phyloP scores from a whole-genome alignment of 805 yeast genomes.

The Metschnikowia matae region DNA sequence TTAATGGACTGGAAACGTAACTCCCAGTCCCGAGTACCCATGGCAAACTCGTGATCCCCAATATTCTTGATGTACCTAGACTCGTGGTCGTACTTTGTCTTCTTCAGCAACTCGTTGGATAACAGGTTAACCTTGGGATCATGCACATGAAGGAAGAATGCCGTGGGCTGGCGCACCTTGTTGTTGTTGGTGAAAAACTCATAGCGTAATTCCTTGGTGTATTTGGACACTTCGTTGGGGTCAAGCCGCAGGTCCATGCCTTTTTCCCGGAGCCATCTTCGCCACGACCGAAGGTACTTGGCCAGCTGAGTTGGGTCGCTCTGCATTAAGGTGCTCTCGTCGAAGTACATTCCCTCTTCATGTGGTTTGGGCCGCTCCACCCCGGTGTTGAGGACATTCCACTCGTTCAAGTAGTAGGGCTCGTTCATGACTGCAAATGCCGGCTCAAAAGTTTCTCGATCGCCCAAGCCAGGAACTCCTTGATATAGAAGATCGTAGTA shows the following conservation, averaged over 20 bases:
- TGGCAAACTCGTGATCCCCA: conserved; percentile 14
- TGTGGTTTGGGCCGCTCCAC: conserved; percentile 3
- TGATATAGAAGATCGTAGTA: conserved; percentile 33
- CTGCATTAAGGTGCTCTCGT: conserved; percentile 32
- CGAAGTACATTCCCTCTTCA: conserved; percentile 13
- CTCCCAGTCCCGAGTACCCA: conserved; percentile 31
- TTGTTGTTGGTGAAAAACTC: conserved; percentile 16
- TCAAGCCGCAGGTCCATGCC: conserved; percentile 27
- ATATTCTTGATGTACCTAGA: conserved; percentile 24
- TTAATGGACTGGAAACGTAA: conserved; percentile 30
- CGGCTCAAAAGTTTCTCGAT: conserved; percentile 36
- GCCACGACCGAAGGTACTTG: conserved; percentile 24
- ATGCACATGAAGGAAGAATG: conserved; percentile 30
- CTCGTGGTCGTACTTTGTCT: conserved; percentile 17
- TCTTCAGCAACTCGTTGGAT: conserved; percentile 15
- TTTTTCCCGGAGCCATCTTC: conserved; percentile 21
- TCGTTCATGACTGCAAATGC: conserved; percentile 36
- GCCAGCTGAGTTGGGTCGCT: conserved; percentile 24
- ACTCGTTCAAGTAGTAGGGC: conserved; percentile 25
- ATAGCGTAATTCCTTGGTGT: conserved; percentile 20
- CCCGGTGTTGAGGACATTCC: conserved; percentile 16
- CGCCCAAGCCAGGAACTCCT: conserved; percentile 33
- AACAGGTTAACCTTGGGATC: conserved; percentile 32
- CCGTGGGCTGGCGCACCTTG: conserved; percentile 18
- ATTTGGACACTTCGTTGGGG: conserved; percentile 28